These are phyloP conservation scores for Auriscalpium vulgare DNA, from an alignment of 768 basidiomycete species.

Conservation along the genomic window DNA sequence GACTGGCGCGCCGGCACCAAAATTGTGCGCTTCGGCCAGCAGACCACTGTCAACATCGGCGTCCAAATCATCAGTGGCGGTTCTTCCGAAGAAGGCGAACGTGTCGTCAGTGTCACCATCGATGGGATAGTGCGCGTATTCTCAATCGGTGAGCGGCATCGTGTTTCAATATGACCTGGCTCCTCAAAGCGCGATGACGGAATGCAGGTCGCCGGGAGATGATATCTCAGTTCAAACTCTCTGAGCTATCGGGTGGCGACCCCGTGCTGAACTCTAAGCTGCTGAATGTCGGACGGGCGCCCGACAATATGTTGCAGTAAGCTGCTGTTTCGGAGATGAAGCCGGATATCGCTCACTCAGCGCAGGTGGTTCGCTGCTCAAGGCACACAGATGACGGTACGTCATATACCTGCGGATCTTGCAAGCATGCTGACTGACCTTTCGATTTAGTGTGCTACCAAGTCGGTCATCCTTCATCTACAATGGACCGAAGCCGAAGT, in stretches of 20 bases:
- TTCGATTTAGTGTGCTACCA: conserved; percentile 69
- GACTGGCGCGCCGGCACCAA: conserved; percentile 86
- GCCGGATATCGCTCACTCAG: neutral
- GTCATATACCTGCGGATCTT: conserved; percentile 15
- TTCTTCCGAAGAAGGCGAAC: conserved; percentile 52
- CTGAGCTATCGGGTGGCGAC: conserved; percentile 65
- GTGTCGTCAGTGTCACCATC: conserved; percentile 86
- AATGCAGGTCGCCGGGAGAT: conserved; percentile 62
- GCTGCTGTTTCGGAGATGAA: conserved; percentile 16
- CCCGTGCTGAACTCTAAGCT: conserved; percentile 59
- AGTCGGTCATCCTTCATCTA: conserved; percentile 76
- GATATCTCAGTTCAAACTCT: conserved; percentile 86
- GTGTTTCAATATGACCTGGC: too few relatives aligned
- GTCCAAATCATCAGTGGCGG: conserved; percentile 69
- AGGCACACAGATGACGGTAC: conserved; percentile 82
- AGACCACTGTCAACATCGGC: conserved; percentile 87
- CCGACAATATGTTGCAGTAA: conserved; percentile 83
- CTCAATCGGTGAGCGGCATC: conserved; percentile 63
- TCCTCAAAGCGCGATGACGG: neutral
- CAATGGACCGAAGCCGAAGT: conserved; percentile 76
- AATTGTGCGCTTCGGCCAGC: conserved; percentile 86
- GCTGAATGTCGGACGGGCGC: conserved; percentile 69
- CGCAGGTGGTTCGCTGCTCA: conserved; percentile 83
- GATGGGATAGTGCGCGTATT: conserved; percentile 89
- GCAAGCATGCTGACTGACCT: neutral